phyloP scores from a whole-genome alignment of 768 basidiomycete genomes.

The Crepidotus variabilis region DNA sequence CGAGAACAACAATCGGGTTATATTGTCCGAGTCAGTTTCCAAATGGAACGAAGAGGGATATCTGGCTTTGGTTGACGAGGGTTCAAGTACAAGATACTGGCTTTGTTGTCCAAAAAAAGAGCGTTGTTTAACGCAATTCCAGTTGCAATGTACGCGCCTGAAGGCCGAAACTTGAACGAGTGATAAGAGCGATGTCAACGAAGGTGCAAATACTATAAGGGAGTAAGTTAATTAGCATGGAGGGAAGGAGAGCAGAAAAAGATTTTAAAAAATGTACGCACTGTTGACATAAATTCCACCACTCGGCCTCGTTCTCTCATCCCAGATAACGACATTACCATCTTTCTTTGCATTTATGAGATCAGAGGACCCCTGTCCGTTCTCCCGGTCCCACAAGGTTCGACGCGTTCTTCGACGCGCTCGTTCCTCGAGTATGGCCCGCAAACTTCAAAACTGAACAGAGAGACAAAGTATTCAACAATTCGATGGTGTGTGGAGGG shows the following conservation, averaged over 20 bases:
- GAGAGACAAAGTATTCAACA: slow-evolving; percentile 60
- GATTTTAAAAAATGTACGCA: slow-evolving; percentile 39
- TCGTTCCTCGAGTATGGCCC: slow-evolving; percentile 58
- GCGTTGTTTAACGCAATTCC: slow-evolving; percentile 67
- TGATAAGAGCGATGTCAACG: slow-evolving; percentile 46
- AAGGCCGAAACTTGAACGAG: slow-evolving; percentile 71
- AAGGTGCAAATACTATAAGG: slow-evolving; percentile 16
- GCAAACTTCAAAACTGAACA: slow-evolving; percentile 35
- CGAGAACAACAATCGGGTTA: too few species aligned
- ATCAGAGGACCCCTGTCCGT: slow-evolving; percentile 37
- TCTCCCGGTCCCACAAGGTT: slow-evolving; percentile 26
- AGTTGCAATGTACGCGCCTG: slow-evolving; percentile 77
- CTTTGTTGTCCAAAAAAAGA: slow-evolving; percentile 60
- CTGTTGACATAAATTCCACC: slow-evolving; percentile 46
- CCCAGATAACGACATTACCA: slow-evolving; percentile 72
- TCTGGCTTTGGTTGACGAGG: slow-evolving; percentile 72
- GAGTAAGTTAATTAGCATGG: neutral
- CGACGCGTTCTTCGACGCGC: slow-evolving; percentile 48
- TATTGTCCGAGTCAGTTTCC: slow-evolving; percentile 91
- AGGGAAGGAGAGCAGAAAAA: neutral
- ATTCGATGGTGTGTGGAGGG: slow-evolving; percentile 58
- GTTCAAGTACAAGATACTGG: slow-evolving; percentile 88
- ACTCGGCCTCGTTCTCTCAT: slow-evolving; percentile 50
- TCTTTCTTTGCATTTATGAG: slow-evolving; percentile 76
- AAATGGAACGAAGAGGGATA: slow-evolving; percentile 70